Base-by-base conservation (phyloP, 2,329 filamentous ascomycete species). In the Pochonia chlamydosporia region DNA sequence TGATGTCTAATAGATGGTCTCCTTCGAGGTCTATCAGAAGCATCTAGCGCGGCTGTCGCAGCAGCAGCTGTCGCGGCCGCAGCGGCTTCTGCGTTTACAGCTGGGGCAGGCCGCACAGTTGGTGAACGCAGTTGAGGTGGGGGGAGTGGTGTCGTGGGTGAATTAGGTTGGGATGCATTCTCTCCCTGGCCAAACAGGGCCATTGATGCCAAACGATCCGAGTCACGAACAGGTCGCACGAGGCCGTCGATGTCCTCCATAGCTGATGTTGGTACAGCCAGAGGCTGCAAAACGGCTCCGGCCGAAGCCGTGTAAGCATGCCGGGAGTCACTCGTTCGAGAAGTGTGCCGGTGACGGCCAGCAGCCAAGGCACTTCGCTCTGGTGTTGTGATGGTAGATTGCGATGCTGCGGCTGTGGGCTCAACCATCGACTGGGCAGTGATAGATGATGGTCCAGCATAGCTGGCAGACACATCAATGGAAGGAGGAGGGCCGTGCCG, bases 1-100 rank as follows among this genome's bases (percentile, higher is more conserved):
- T 96, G 90, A 59, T 96, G 92, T 49, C 89, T 82, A 56, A 96
- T 93, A 0, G 89, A 90, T 28, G 90, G 89, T 30, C 91, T 81
- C 58, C 88, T 78, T 44, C 85, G 77, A 16, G 79, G 71, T 49
- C 83, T 75, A 39, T 69, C 69, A 4, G 73, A 70, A 3, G 77
- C 73, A 2, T 75, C 75, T 11, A 50, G 49, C 20, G 75, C 70
- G 54, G 70, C 74, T 40, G 75, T 79, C 18, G 68, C 74, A 24
- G 74, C 45, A 5, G 43, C 47, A 3, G 43, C 74, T 23, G 74
- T 33, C 1, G 39, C 69, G 5, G 73, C 70, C 2, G 76, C 73
- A 1, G 74, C 75, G 25, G 42, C 30, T 21, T 75, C 70, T 53
- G 69, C 74, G 41, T 75, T 79, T 16, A 67, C 74, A 25, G 73